A percentile compares a stretch with the other conserved stretches of the same genome.
These are phyloP conservation scores for Cyberlindnera euphorbiae DNA, from an alignment of 805 yeast genomes.

Conservation along the genomic window DNA sequence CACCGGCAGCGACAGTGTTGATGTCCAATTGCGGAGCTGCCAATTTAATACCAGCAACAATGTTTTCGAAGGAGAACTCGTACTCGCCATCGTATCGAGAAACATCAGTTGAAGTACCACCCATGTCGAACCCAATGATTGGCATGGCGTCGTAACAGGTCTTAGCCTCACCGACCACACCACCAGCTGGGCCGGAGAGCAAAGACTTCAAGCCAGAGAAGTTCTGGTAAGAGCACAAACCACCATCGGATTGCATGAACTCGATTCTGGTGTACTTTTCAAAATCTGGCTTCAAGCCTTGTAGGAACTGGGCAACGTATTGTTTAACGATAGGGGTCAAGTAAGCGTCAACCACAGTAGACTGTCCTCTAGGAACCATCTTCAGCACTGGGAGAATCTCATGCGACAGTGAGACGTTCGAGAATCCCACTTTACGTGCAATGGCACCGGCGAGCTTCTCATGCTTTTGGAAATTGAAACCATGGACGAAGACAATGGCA, in stretches of 20 bases:
- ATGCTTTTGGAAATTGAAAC: slow-evolving; percentile 34
- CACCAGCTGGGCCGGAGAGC: slow-evolving; percentile 60
- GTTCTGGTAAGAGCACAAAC: slow-evolving; percentile 46
- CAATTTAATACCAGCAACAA: slow-evolving; percentile 77
- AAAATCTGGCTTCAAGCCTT: slow-evolving; percentile 30
- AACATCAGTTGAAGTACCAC: slow-evolving; percentile 87
- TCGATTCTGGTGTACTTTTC: slow-evolving; percentile 36
- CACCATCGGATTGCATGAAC: slow-evolving; percentile 59
- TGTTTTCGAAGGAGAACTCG: slow-evolving; percentile 78
- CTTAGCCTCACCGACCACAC: slow-evolving; percentile 52
- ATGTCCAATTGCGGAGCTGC: slow-evolving; percentile 83
- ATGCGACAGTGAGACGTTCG: slow-evolving; percentile 15
- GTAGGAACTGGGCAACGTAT: slow-evolving; percentile 33
- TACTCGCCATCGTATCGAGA: slow-evolving; percentile 63
- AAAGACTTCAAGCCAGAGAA: slow-evolving; percentile 51
- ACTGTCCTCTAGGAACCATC: slow-evolving; percentile 37
- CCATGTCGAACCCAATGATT: slow-evolving; percentile 53
- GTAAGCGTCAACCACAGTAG: slow-evolving; percentile 39
- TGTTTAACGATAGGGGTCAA: slow-evolving; percentile 39
- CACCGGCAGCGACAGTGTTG: slow-evolving; percentile 82
- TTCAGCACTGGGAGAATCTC: slow-evolving; percentile 32
- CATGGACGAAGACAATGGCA: slow-evolving; percentile 33
- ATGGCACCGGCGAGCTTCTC: slow-evolving; percentile 31
- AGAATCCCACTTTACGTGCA: slow-evolving; percentile 32
- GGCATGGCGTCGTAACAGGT: slow-evolving; percentile 43